Conservation (phyloP, 73 alveolate genomes). For the Paramecium pentaurelia region DNA sequence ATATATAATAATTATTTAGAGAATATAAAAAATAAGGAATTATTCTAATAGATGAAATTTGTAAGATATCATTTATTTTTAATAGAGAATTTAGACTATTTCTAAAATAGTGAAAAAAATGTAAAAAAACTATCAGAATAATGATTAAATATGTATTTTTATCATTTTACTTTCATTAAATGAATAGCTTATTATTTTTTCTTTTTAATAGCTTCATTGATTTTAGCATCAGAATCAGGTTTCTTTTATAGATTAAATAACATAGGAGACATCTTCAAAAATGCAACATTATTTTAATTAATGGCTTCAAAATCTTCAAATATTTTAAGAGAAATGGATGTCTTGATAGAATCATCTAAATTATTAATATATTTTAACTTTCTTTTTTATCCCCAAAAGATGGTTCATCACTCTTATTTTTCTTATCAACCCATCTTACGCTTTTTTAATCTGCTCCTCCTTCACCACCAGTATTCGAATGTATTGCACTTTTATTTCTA, state of each 20-base stretch:
- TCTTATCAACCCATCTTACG: conserved; percentile 20
- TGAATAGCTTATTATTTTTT: conserved; percentile 15
- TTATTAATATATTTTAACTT: background rate
- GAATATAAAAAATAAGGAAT: background rate
- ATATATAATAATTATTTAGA: too few species aligned
- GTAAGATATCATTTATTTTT: background rate
- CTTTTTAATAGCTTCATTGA: background rate
- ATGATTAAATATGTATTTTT: background rate
- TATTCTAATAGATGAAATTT: background rate
- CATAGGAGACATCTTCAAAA: background rate
- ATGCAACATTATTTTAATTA: background rate
- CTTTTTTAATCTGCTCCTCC: conserved; percentile 28
- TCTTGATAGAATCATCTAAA: background rate
- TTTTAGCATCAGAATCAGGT: conserved; percentile 19
- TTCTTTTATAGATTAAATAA: conserved; percentile 1
- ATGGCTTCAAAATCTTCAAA: conserved; percentile 27
- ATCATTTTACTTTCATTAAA: background rate
- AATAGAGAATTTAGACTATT: background rate
- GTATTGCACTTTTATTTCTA: background rate
- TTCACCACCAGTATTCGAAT: background rate
- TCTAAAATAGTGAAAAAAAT: background rate
- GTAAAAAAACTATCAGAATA: background rate
- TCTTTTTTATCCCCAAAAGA: conserved; percentile 25
- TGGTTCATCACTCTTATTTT: conserved; percentile 44
- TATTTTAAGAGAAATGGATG: background rate